phyloP scores from a whole-genome alignment of 2,329 filamentous ascomycete species.

The Neoascochyta sp. region DNA sequence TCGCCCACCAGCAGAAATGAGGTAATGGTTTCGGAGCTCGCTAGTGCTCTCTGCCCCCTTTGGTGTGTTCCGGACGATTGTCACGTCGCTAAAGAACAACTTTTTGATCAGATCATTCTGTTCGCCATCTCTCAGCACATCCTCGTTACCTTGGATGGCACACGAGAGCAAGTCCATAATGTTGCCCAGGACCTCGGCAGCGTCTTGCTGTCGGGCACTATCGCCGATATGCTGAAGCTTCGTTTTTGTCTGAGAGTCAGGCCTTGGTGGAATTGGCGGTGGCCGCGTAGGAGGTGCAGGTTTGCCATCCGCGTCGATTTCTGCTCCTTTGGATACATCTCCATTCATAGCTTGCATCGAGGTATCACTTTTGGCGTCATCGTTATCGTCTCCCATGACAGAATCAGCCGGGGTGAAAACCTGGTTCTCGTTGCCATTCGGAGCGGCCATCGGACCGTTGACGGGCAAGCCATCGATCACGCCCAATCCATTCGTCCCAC shows the following conservation, averaged over 20 bases:
- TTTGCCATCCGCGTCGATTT: slow-evolving; percentile 16
- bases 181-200: slow-evolving; percentile 91
- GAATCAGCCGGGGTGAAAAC: slow-evolving; percentile 14
- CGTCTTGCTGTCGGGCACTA: slow-evolving; percentile 77
- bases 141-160: slow-evolving; percentile 73
- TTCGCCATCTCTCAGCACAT: slow-evolving; percentile 63
- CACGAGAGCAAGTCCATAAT: slow-evolving; percentile 88
- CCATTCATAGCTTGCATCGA: slow-evolving; percentile 19
- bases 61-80: slow-evolving; percentile 34
- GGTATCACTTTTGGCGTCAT: slow-evolving; percentile 15
- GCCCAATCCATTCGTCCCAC: slow-evolving; percentile 38
- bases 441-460: slow-evolving; percentile 45
- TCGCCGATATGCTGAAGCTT: slow-evolving; percentile 52
- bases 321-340: too few relatives aligned
- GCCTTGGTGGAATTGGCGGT: slow-evolving; percentile 58
- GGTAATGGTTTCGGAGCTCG: slow-evolving; percentile 60
- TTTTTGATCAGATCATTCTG: slow-evolving; percentile 75
- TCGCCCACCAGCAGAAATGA: slow-evolving; percentile 56
- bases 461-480: slow-evolving; percentile 46
- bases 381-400: slow-evolving; percentile 19
- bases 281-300: slow-evolving; percentile 46
- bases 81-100: slow-evolving; percentile 45
- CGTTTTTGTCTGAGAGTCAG: slow-evolving; percentile 29
- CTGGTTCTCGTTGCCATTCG: slow-evolving; percentile 11
- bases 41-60: slow-evolving; percentile 49